Evolutionary conservation across 78 protist genomes (phyloP).

Genomic region (Cyanophora paradoxa): DNA sequence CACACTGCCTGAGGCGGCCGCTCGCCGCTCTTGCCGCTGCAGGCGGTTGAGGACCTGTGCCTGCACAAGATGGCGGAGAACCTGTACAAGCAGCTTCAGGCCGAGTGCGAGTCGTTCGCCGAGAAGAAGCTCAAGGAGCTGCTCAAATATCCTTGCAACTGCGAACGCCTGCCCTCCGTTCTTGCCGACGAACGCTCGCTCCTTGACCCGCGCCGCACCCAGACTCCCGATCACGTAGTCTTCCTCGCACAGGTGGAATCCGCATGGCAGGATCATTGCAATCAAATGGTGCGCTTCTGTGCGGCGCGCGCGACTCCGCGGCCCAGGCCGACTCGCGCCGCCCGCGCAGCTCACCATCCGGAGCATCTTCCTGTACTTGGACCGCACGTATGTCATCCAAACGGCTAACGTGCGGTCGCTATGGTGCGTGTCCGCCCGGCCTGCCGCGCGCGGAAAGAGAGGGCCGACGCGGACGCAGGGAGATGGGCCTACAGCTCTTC

Average conservation of each 20-base stretch:
- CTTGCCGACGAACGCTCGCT: not conserved
- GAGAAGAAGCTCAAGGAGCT: not conserved
- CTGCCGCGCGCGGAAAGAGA: no score
- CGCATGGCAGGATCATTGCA: constrained; percentile 21
- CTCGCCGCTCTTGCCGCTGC: no score
- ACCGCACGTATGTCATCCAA: constrained; percentile 69
- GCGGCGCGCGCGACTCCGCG: not conserved
- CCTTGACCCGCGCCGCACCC: no score
- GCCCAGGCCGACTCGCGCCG: not conserved
- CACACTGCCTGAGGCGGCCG: no score
- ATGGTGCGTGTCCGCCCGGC: not conserved
- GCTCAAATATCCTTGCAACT: not conserved
- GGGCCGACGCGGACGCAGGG: constrained; percentile 53
- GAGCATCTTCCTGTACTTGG: constrained; percentile 68
- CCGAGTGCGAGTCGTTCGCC: constrained; percentile 22
- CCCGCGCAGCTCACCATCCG: constrained; percentile 38
- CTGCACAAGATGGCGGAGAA: constrained; percentile 18
- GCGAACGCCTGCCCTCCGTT: not conserved
- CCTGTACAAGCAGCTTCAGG: constrained; percentile 3
- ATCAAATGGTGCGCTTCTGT: constrained; percentile 5
- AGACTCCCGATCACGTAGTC: constrained; percentile 6
- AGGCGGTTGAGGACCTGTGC: constrained; percentile 39
- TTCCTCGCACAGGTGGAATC: constrained; percentile 9
- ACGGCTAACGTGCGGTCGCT: constrained; percentile 7
- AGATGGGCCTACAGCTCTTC: constrained; percentile 68